A percentile compares a stretch with the other conserved stretches of the same genome.
Conservation (phyloP, 352 stramenopile species). For the Pythium utonaiense region DNA sequence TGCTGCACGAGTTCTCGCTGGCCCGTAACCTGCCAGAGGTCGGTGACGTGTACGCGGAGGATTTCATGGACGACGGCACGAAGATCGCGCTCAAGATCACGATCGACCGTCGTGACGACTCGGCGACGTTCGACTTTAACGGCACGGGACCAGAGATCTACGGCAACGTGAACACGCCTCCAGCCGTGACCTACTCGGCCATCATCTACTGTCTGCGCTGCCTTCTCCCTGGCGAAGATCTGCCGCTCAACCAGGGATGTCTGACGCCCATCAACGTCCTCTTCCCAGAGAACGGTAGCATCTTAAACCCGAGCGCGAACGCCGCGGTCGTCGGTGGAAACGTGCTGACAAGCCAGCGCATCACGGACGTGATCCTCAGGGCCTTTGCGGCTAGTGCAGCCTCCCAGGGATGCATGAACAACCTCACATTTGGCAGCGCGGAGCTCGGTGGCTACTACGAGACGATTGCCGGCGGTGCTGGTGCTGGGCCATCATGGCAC, state of each 20-base stretch:
- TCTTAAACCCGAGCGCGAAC: constrained; percentile 94
- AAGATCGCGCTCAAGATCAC: constrained; percentile 95
- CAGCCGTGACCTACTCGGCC: constrained; percentile 97
- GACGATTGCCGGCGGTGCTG: constrained; percentile 97
- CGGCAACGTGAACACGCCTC: constrained; percentile 98
- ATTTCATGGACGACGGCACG: constrained; percentile 99
- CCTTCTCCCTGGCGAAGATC: constrained; percentile 90
- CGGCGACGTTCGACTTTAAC: constrained; percentile 96
- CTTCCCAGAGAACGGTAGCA: constrained; percentile 89
- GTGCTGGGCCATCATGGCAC: constrained; percentile 95
- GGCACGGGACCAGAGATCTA: constrained; percentile 96
- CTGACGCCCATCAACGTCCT: constrained; percentile 95
- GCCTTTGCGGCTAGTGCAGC: constrained; percentile 96
- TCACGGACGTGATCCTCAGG: constrained; percentile 98
- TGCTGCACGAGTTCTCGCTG: constrained; percentile 94
- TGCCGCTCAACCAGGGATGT: constrained; percentile 98
- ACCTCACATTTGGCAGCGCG: constrained; percentile 98
- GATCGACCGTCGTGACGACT: constrained; percentile 90
- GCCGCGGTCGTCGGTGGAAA: constrained; percentile 98
- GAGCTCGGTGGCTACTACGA: constrained; percentile 97
- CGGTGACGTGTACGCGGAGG: constrained; percentile 89
- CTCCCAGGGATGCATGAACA: constrained; percentile 99
- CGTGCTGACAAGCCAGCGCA: constrained; percentile 96
- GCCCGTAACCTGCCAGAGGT: constrained; percentile 67
- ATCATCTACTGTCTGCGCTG: constrained; percentile 99